phyloP scores from a whole-genome alignment of 2,329 filamentous ascomycete genomes.

The Plenodomus biglobosus region DNA sequence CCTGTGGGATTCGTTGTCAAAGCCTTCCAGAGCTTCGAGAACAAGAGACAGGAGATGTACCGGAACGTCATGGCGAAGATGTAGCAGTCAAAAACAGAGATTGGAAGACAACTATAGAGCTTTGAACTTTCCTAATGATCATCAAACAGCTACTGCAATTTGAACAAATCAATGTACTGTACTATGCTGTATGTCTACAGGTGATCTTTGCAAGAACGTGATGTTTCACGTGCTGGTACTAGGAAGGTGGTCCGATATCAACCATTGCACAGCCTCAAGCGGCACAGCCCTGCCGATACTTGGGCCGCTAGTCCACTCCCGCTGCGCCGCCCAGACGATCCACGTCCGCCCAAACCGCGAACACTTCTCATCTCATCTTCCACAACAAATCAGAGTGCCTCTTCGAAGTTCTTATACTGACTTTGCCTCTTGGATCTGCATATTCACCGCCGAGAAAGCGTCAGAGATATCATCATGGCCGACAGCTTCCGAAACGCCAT shows the following conservation, averaged over 20 bases:
- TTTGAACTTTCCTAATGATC: neutral
- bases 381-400: neutral
- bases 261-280: constrained; percentile 24
- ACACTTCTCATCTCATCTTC: constrained; percentile 4
- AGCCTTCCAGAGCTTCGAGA: constrained; percentile 52
- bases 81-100: neutral
- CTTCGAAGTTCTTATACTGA: neutral
- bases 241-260: neutral
- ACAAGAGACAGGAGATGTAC: constrained; percentile 49
- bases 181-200: no score
- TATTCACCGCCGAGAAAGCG: neutral
- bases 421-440: neutral
- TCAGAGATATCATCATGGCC: constrained; percentile 28
- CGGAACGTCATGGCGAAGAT: constrained; percentile 26
- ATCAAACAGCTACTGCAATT: no score
- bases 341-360: constrained; percentile 7
- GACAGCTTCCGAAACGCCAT: constrained; percentile 57
- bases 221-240: neutral
- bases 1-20: constrained; percentile 50
- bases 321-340: constrained; percentile 4
- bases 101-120: neutral
- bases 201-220: no score
- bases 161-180: no score
- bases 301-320: constrained; percentile 11
- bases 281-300: constrained; percentile 15